A percentile compares a stretch with the other conserved stretches of the same genome.
These are phyloP conservation scores for Echinosophora koreensis DNA, from an alignment of 306 rosid species.

Conservation along the genomic window DNA sequence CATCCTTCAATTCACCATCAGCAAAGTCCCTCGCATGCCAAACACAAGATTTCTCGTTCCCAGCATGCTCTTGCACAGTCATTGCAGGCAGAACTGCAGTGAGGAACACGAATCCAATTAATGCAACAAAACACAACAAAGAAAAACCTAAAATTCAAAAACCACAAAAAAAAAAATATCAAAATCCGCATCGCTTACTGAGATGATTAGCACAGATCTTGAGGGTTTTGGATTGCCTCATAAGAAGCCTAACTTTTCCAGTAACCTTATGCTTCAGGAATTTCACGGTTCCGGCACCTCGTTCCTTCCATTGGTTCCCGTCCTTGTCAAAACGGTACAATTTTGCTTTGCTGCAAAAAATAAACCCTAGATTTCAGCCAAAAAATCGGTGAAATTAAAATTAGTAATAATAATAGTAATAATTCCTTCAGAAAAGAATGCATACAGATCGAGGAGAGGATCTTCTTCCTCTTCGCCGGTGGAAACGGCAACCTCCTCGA, in stretches of 20 bases:
- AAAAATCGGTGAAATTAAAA: conserved; percentile 15
- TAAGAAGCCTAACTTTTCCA: conserved; percentile 81
- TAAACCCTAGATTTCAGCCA: not conserved
- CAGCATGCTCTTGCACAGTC: conserved; percentile 91
- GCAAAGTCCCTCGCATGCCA: conserved; percentile 93
- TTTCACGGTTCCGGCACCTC: conserved; percentile 89
- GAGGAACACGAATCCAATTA: not conserved
- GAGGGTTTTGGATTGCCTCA: conserved; percentile 91
- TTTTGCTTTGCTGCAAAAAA: conserved; percentile 67
- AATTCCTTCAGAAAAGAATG: too few relatives aligned
- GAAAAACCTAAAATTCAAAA: not conserved
- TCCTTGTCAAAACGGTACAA: conserved; percentile 90
- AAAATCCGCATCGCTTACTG: conserved; percentile 47
- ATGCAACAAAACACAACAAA: not conserved
- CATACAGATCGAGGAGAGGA: conserved; percentile 80
- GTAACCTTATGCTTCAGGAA: conserved; percentile 73
- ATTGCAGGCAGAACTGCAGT: conserved; percentile 54
- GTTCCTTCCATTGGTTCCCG: conserved; percentile 91
- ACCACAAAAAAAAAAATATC: too few relatives aligned
- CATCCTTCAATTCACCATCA: conserved; percentile 88
- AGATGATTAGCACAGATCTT: conserved; percentile 97
- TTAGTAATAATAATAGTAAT: too few relatives aligned
- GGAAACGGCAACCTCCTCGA: conserved; percentile 75
- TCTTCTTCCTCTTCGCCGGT: conserved; percentile 92
- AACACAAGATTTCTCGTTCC: conserved; percentile 88